Evolutionary conservation across 2,329 filamentous ascomycete genomes (phyloP), one percentile per base, ranked within the genome.

Genomic region (Macroventuria anomochaeta): DNA sequence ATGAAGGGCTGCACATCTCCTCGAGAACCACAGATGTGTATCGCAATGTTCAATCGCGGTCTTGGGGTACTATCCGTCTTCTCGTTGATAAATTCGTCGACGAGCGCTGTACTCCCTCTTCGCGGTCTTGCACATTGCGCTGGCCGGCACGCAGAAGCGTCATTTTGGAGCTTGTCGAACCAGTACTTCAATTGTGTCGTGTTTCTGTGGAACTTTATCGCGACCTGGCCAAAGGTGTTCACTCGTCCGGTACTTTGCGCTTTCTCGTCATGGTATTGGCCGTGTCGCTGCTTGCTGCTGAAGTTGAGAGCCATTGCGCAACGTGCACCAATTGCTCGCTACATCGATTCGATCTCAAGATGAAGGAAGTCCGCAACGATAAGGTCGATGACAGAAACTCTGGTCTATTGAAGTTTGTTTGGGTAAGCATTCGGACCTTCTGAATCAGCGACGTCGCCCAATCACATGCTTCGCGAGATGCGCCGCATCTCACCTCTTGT

Each of bases 1-100:
- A 87, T 74, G 51, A 87, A 86, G 0, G 84, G 84, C 51, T 87
- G 84, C 2, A 85, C 80, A 63, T 85, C 82, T 6, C 82, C 82
- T 44, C 80, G 74, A 3, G 75, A 78, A 7, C 80, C 80, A 1
- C 84, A 81, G 5, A 84, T 80, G 41, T 84, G 82, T 46, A 85
- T 83, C 1, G 83, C 81, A 36, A 84, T 79, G 51, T 83, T 83
- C 26, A 83, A 28, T 33, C 49, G 46, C 6, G 63, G 62, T 10
- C 43, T 37, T 11, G 47, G 50, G 7, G 50, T 26, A 29, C 18
- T n/a, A 6, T 39, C 36, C 8, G 23, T 23, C 12, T 39, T 34
- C 29, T 62, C 29, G 28, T 32, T 42, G 25, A 46, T 37, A 15
- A 48, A 39, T 15, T 60, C 33, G 11, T 51, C 40, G 12, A 46